phyloP scores from a whole-genome alignment of 371 early-diverging fungal genomes.

The Chytridium lagenaria region DNA sequence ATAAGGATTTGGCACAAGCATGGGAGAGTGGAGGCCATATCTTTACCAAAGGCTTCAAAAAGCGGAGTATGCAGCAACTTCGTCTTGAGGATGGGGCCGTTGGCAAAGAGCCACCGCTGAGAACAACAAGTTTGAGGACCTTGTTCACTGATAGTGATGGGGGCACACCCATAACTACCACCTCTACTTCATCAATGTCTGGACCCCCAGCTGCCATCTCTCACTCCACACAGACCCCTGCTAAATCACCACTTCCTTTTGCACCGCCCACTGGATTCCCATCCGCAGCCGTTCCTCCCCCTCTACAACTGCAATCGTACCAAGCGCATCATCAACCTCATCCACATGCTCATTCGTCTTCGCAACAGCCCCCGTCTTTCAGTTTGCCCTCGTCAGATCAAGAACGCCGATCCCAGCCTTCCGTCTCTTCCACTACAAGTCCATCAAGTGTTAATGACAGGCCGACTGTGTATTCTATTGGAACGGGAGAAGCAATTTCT shows the following conservation, averaged over 20 bases:
- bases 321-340: no score
- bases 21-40: neutral
- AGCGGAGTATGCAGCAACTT: slow-evolving; percentile 2
- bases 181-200: neutral
- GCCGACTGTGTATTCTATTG: no score
- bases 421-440: no score
- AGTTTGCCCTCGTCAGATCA: no score
- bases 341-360: no score
- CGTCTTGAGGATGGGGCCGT: neutral
- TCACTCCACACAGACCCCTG: neutral
- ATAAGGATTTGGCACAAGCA: neutral
- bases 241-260: neutral
- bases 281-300: neutral
- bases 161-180: neutral
- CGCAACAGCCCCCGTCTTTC: no score
- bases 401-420: no score
- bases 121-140: slow-evolving; percentile 12
- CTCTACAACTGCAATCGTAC: no score
- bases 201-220: neutral
- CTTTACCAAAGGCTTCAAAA: slow-evolving; percentile 7
- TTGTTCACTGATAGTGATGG: neutral
- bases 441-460: no score
- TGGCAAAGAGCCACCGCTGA: slow-evolving; percentile 7
- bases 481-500: no score
- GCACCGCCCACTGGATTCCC: neutral